Percentiles rank a stretch among this genome's conserved stretches.
Conservation (phyloP, 202 grass and related monocot species). For the Zizania palustris region DNA sequence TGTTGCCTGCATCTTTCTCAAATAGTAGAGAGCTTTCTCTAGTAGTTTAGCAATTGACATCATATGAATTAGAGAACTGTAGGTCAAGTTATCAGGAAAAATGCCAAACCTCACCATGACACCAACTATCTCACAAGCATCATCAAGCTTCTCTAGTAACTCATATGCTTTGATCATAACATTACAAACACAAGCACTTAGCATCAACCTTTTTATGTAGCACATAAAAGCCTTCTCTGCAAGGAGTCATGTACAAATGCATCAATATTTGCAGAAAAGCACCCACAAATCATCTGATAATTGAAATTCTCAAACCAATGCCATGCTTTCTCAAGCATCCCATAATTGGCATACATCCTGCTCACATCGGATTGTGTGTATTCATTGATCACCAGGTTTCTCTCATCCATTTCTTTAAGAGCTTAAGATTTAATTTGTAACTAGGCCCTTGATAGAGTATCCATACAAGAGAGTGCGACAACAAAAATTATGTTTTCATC, state of each 20-base stretch:
- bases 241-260: conserved; percentile 72
- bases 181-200: conserved; percentile 77
- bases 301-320: conserved; percentile 75
- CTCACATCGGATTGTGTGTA: conserved; percentile 89
- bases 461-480: conserved; percentile 74
- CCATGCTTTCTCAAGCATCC: conserved; percentile 76
- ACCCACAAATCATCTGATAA: conserved; percentile 61
- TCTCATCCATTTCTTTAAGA: conserved; percentile 67
- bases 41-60: conserved; percentile 55
- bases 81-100: conserved; percentile 79
- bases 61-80: conserved; percentile 79
- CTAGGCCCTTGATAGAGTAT: conserved; percentile 70
- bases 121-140: conserved; percentile 75
- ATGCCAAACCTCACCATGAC: conserved; percentile 66
- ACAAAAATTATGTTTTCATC: conserved; percentile 57
- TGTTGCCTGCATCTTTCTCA: conserved; percentile 68
- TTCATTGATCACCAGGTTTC: conserved; percentile 69
- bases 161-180: conserved; percentile 97
- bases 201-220: conserved; percentile 66
- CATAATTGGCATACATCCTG: conserved; percentile 78
- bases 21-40: conserved; percentile 70
- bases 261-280: conserved; percentile 80
- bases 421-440: conserved; percentile 74
- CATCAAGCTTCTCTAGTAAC: conserved; percentile 59
- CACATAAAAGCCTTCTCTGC: conserved; percentile 79